Base-by-base conservation (phyloP, 495 filamentous ascomycete species). In the Pseudoneurospora amorphoporcata region DNA sequence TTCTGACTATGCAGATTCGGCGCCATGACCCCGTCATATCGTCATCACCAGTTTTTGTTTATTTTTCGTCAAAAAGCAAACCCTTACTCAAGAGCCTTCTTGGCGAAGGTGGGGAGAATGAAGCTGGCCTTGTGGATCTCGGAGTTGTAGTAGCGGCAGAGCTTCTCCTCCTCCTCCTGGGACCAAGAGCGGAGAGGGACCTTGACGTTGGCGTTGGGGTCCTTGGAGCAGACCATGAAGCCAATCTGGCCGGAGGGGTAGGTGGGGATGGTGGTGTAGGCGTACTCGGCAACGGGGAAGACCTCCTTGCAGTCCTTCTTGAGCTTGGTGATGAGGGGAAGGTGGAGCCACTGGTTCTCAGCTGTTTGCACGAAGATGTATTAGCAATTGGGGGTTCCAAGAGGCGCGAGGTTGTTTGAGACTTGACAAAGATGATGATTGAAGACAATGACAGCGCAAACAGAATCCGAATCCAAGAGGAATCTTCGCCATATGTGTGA, bases 141-240 rank as follows among this genome's bases (percentile, higher is more conserved):
- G 77, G 91, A 86, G 84, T 95, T 98, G 87, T 98, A 98, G 88
- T 99, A 99, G 79, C 88, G 86, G 90, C 92, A 97, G 69, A 93
- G 84, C 83, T 92, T 91, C 78, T 91, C 90, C 88, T 99, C 96
- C 83, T 98, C 94, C 83, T 98, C 94, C 72, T 85, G 82, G 70
- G 87, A 84, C 89, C 92, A 95, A 70, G 82, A 83, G 77, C 96
- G 91, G 39, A 97, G 75, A 43, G 96, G 96, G 82, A 89, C 90
- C 79, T 85, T 91, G 72, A 98, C 88, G 84, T 99, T 89, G 79
- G 91, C 89, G 75, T 80, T 87, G 76, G 89, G 86, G 79, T 98
- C 95, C 89, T 98, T 98, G 90, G 87, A 92, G 90, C 95, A 98
- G 75, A 99, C 93, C 94, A 98, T 97, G 90, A 98, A 99, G 82